Evolutionary conservation across 306 rosid genomes (phyloP), one percentile per base, ranked within the genome.

Genomic region (Inga oerstediana): DNA sequence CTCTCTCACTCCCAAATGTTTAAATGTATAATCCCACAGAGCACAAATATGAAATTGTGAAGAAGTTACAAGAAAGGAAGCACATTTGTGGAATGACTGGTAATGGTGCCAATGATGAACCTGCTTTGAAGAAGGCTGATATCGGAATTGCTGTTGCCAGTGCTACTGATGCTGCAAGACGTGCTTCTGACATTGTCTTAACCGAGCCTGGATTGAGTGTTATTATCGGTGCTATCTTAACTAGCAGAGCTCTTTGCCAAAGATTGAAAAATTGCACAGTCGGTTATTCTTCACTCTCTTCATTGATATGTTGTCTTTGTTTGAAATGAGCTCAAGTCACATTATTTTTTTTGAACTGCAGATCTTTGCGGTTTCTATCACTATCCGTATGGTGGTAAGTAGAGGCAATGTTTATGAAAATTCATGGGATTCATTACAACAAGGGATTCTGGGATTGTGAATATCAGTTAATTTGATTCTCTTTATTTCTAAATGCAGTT

Each of bases 11-110:
- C 3, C 9, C 13, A n/a, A 59, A 59, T 59, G 13, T 59, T 59
- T 22, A 9, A 8, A 30, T 70, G 24, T 34, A 12, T 8, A 30
- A 45, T 41, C 39, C 44, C 70, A 4, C 78, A 96, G 98, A 96
- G 81, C 99, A 96, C 94, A 96, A 96, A 59, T 96, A 96, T 54
- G 99, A 92, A 87, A 96, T 96, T 78, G 99, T 96, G 39, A 96
- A 86, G 91, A 96, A 96, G 91, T 87, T 96, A 88, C 99, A 96
- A 80, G 99, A 92, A 82, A 91, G 94, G 79, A 96, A 96, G 82
- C 99, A 96, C 91, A 92, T 96, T 52, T 94, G 98, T 88, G 99
- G 99, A 86, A 96, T 96, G 99, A 96, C 99, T 0, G 99, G 99
- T 44, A 97, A 96, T 84, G 99, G 99, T 82, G 99, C 92, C 78